Percentiles rank a stretch among this genome's conserved stretches.
Conservation (phyloP, 2,329 filamentous ascomycete genomes). For the Fusarium sp. region DNA sequence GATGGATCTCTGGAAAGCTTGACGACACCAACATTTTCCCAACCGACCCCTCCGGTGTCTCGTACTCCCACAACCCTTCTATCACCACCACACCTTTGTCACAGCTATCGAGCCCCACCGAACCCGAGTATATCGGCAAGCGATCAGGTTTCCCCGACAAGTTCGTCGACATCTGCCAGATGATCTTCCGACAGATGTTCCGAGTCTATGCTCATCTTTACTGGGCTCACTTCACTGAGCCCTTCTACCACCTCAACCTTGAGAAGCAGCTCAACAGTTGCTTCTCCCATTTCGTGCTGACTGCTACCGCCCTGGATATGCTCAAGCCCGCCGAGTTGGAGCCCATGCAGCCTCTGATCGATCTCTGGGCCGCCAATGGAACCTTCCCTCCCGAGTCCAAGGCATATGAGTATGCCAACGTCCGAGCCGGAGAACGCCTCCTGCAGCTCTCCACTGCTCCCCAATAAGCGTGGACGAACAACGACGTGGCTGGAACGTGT, state of each 20-base stretch:
- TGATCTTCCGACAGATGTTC: conserved; percentile 98
- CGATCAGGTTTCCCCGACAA: conserved; percentile 91
- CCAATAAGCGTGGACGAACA: conserved; percentile 38
- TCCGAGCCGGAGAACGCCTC: conserved; percentile 69
- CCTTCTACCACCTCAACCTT: conserved; percentile 84
- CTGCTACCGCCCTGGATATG: conserved; percentile 83
- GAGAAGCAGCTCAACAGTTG: conserved; percentile 88
- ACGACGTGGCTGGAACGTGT: conserved; percentile 12
- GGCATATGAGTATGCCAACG: conserved; percentile 73
- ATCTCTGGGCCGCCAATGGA: conserved; percentile 90
- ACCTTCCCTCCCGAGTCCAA: conserved; percentile 83
- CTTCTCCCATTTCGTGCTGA: conserved; percentile 86
- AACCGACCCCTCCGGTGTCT: conserved; percentile 79
- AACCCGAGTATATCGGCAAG: conserved; percentile 86
- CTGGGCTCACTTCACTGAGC: conserved; percentile 91
- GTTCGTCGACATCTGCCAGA: conserved; percentile 90
- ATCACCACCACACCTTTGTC: conserved; percentile 70
- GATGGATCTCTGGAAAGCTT: conserved; percentile 97
- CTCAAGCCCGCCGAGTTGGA: conserved; percentile 90
- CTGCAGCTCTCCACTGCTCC: conserved; percentile 60
- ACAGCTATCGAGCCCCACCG: conserved; percentile 69
- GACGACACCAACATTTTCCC: conserved; percentile 92
- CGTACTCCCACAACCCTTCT: conserved; percentile 71
- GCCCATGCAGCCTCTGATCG: conserved; percentile 94
- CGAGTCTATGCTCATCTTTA: conserved; percentile 98